Percentiles rank a stretch among this genome's conserved stretches.
Evolutionary conservation across 2,329 filamentous ascomycete genomes (phyloP).

Genomic region (Apiospora rasikravindrae): DNA sequence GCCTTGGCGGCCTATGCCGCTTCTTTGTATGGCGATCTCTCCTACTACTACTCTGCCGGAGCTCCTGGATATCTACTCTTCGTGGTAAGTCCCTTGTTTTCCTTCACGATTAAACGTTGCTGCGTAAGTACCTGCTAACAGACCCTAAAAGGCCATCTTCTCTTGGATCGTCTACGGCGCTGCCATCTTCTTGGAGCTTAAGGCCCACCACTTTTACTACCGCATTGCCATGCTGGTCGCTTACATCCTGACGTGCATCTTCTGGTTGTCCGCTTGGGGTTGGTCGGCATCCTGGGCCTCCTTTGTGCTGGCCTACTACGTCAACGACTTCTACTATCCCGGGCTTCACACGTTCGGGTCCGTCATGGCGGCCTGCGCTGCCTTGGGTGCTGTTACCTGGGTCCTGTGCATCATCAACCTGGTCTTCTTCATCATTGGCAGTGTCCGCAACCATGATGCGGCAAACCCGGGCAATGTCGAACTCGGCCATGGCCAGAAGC

Average conservation of each 20-base stretch:
- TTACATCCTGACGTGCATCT: conserved; percentile 45
- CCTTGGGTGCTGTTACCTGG: conserved; percentile 49
- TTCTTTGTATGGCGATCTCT: conserved; percentile 38
- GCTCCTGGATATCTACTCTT: conserved; percentile 52
- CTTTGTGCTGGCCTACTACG: conserved; percentile 32
- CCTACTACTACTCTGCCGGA: conserved; percentile 36
- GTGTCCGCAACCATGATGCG: conserved; percentile 31
- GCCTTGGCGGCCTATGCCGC: conserved; percentile 47
- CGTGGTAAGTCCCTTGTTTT: conserved; percentile 44
- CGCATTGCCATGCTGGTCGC: conserved; percentile 43
- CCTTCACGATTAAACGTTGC: conserved; percentile 29
- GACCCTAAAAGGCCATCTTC: conserved; percentile 42
- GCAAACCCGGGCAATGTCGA: conserved; percentile 33
- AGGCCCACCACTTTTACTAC: conserved; percentile 44
- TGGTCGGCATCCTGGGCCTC: conserved; percentile 47
- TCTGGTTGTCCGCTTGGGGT: conserved; percentile 51
- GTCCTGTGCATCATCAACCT: conserved; percentile 45
- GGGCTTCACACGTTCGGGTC: conserved; percentile 35
- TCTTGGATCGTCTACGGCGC: conserved; percentile 48
- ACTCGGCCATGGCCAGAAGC: conserved; percentile 31
- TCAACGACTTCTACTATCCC: conserved; percentile 28
- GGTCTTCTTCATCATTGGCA: conserved; percentile 45
- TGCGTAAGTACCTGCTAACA: conserved; percentile 23
- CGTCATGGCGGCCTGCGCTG: conserved; percentile 46
- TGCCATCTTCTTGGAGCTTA: conserved; percentile 43